Percentiles rank a stretch among this genome's conserved stretches.
These are phyloP conservation scores for Dianthus caryophyllus DNA, from an alignment of 148 eudicot genomes.

Conservation along the genomic window DNA sequence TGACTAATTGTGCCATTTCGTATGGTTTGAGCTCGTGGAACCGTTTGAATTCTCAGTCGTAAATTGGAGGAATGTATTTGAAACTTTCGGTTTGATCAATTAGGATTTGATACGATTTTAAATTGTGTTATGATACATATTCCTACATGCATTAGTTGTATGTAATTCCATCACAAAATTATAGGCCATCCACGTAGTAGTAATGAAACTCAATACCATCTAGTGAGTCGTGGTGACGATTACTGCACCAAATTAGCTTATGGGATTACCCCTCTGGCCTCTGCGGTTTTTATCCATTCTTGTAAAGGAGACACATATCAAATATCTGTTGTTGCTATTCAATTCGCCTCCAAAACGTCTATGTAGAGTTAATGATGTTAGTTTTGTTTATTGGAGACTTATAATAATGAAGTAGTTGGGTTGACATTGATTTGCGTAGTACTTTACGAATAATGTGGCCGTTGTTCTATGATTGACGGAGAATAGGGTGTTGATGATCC, in stretches of 20 bases:
- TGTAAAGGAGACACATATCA: background rate
- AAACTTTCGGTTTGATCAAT: background rate
- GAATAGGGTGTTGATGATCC: slow-evolving; percentile 30
- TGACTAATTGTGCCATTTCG: background rate
- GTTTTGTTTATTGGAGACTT: too few species aligned
- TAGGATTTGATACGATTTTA: background rate
- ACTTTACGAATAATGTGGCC: too few species aligned
- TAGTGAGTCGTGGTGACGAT: too few species aligned
- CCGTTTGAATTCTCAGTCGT: background rate
- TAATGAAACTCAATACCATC: too few species aligned
- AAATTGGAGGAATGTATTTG: background rate
- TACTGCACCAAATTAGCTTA: background rate
- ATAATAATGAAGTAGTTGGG: background rate
- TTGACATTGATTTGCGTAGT: too few species aligned
- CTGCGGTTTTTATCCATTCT: background rate
- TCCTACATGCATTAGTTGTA: too few species aligned
- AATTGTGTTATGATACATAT: background rate
- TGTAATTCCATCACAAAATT: too few species aligned
- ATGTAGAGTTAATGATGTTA: too few species aligned
- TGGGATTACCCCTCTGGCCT: background rate
- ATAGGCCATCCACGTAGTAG: too few species aligned
- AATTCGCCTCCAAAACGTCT: background rate
- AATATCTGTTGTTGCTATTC: background rate
- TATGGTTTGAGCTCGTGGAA: background rate
- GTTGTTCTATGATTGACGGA: background rate